Percentiles rank a stretch among this genome's conserved stretches.
Conservation (phyloP, 768 basidiomycete species). For the Kwoniella shandongensis region DNA sequence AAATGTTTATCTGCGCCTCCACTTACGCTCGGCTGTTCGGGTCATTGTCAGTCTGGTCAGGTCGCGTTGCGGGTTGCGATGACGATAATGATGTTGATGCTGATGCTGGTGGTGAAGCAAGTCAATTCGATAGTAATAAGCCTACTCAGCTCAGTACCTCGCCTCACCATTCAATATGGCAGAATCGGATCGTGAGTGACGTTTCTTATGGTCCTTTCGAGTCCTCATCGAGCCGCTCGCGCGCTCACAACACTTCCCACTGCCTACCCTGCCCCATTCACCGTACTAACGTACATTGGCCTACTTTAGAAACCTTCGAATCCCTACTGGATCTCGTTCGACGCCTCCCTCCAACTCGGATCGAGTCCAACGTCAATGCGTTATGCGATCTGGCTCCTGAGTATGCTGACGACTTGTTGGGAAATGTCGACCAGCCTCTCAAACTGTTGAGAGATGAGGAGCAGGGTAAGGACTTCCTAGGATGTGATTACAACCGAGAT, state of each 20-base stretch:
- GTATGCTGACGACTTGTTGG: conserved; percentile 89
- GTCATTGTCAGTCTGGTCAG: too few relatives aligned
- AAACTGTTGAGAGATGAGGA: conserved; percentile 70
- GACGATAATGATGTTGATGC: not conserved
- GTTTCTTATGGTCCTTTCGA: too few relatives aligned
- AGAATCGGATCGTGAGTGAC: conserved; percentile 26
- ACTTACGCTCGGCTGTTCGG: too few relatives aligned
- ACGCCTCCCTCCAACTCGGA: conserved; percentile 85
- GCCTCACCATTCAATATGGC: conserved; percentile 21
- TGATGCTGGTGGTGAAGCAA: too few relatives aligned
- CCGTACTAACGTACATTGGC: not conserved
- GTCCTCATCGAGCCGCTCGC: too few relatives aligned
- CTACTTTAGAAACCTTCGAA: conserved; percentile 56
- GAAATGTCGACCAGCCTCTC: conserved; percentile 92
- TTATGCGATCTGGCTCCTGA: conserved; percentile 85
- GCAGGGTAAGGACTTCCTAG: conserved; percentile 82
- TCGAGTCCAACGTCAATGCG: conserved; percentile 80
- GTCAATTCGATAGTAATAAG: too few relatives aligned
- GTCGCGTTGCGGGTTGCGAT: too few relatives aligned
- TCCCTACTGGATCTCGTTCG: conserved; percentile 95
- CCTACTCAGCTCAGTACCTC: too few relatives aligned
- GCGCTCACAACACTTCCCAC: too few relatives aligned
- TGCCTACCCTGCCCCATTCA: not conserved
- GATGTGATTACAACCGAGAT: conserved; percentile 90
- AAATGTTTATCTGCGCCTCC: too few relatives aligned